phyloP scores from a whole-genome alignment of 208 protist genomes.

The Leishmania guyanensis region DNA sequence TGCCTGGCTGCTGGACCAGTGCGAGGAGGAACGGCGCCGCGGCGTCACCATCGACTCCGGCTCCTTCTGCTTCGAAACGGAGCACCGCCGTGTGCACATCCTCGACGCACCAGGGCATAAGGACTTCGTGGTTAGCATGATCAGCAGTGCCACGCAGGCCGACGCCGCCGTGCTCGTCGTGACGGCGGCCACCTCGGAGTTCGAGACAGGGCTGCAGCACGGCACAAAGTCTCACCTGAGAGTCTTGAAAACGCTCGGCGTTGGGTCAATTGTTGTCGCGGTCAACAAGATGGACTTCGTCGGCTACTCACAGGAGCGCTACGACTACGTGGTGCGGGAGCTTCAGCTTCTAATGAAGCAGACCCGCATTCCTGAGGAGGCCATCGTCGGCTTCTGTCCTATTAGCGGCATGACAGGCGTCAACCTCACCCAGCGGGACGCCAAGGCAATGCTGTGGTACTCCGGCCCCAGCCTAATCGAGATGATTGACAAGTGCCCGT shows the following conservation, averaged over 20 bases:
- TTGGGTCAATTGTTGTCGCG: constrained; percentile 95
- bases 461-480: constrained; percentile 64
- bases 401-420: constrained; percentile 76
- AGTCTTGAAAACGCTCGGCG: constrained; percentile 97
- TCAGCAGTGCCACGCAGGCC: constrained; percentile 96
- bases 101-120: constrained; percentile 95
- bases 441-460: constrained; percentile 68
- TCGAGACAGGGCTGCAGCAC: constrained; percentile 97
- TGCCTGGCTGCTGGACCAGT: constrained; percentile 96
- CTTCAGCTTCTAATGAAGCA: constrained; percentile 94
- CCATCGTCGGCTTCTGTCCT: constrained; percentile 72
- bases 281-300: constrained; percentile 99
- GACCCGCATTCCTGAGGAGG: constrained; percentile 77
- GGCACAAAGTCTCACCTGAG: constrained; percentile 98
- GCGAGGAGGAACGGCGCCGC: constrained; percentile 94
- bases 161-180: constrained; percentile 98
- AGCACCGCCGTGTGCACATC: constrained; percentile 82
- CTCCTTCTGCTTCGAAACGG: constrained; percentile 92
- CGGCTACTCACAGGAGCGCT: constrained; percentile 90
- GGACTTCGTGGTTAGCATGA: constrained; percentile 98
- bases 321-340: constrained; percentile 91
- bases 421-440: constrained; percentile 52
- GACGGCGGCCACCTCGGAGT: constrained; percentile 96
- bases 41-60: constrained; percentile 96
- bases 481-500: constrained; percentile 72